These are phyloP conservation scores for Rhizopus microsporus DNA, from an alignment of 371 early-diverging fungal species.

Conservation along the genomic window DNA sequence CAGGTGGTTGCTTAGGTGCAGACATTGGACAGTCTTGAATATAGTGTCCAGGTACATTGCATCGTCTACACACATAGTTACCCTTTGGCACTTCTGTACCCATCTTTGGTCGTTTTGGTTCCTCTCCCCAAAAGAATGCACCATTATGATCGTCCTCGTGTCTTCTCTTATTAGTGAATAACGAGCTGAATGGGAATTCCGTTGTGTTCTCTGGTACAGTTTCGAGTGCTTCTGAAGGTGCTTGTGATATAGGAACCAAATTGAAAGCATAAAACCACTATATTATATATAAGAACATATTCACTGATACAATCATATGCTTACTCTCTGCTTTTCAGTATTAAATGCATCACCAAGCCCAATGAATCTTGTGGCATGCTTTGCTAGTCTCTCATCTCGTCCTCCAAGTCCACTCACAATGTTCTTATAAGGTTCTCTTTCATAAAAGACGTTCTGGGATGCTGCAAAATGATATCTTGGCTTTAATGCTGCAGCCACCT, in stretches of 20 bases:
- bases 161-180: conserved; percentile 34
- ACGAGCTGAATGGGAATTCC: conserved; percentile 55
- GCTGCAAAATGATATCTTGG: conserved; percentile 91
- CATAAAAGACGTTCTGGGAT: conserved; percentile 67
- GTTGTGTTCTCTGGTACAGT: conserved; percentile 61
- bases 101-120: conserved; percentile 29
- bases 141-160: conserved; percentile 30
- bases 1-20: conserved; percentile 30
- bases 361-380: conserved; percentile 82
- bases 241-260: conserved; percentile 64
- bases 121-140: conserved; percentile 43
- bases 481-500: conserved; percentile 54
- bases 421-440: conserved; percentile 85
- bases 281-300: conserved; percentile 12
- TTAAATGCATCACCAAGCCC: conserved; percentile 76
- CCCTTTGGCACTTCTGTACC: conserved; percentile 27
- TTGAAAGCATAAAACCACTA: conserved; percentile 96
- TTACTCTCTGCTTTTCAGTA: conserved; percentile 58
- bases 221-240: conserved; percentile 38
- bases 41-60: conserved; percentile 50
- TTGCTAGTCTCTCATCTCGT: conserved; percentile 43
- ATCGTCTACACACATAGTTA: conserved; percentile 56
- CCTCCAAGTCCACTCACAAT: conserved; percentile 36
- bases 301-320: conserved; percentile 5
- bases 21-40: conserved; percentile 34